Base-by-base conservation (phyloP, 2,329 filamentous ascomycete species). In the Stemphylium lycopersici region DNA sequence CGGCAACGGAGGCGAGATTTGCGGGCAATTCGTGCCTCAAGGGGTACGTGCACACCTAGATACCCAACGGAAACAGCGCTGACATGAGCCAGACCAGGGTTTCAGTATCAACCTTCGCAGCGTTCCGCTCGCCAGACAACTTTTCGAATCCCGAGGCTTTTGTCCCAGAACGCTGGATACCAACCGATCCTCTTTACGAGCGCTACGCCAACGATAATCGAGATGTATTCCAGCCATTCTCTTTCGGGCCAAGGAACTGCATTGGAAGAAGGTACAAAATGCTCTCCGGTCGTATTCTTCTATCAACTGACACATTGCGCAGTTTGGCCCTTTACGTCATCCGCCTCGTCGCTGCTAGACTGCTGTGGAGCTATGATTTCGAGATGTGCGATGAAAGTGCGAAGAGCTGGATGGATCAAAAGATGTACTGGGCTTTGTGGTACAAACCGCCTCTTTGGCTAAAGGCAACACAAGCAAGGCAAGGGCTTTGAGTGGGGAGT, bases 141-240 rank as follows among this genome's bases (percentile, higher is more conserved):
- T 49, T 49, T 20, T 16, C 36, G 13, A 15, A 49, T 6, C 20
- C 47, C 0, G 56, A 68, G 10, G 43, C 42, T 1, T 75, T 72
- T 24, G 40, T 64, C 4, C 73, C 73, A 1, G 71, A 75, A 51
- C 63, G 73, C 3, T 76, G 69, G 67, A 58, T 79, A 3, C 59
- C 62, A 1, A 33, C 47, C 4, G 66, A 24, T 24, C 22, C 22
- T 24, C 22, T 24, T 5, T 24, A 24, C 6, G 22, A 24, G 6
- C 22, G 62, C 4, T 74, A 66, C 38, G 63, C 46, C 0, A 36
- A 24, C 0, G 71, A 74, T 36, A 52, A 57, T 2, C 71, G 59
- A 50, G 52, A 61, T 10, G 66, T 53, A 0, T 29, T 65, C 4
- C 52, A 68, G 7, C 63, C 70, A 0, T 73, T 75, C 26, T 66